Base-by-base conservation (phyloP, 139 green algal species). In the Monoraphidium neglectum region DNA sequence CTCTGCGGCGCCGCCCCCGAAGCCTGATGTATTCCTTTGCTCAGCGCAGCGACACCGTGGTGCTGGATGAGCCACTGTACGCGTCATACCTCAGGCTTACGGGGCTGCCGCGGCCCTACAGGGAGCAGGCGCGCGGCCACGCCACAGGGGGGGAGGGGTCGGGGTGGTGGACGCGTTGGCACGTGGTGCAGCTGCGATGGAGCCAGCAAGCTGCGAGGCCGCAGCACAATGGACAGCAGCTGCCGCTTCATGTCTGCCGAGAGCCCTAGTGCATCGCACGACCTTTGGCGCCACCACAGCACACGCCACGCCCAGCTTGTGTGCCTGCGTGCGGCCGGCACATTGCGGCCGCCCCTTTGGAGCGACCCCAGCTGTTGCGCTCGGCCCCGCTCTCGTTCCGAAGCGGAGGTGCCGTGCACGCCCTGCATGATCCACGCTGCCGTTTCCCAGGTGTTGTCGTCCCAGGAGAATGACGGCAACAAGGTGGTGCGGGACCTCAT, bases 21-120 rank as follows among this genome's bases (percentile, higher is more conserved):
- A 51, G 43, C 71, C 57, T 83, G 51, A 83, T 83, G 78, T 83
- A 83, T 47, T 59, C 70, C 26, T 83, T 72, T 60, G 72, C 70
- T 0, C 77, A 90, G 79, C 77, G 79, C 1, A 37, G 4, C 26
- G 82, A 87, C 68, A 82, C 68, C 0, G 43, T 61, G 13, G 86
- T 88, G 30, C 57, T 88, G 12, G 88, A 93, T 38, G 88, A 93
- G 61, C 88, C 88, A 0, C 82, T 93, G 18, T 93, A 93, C 49
- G 88, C 86, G 13, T 70, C 66, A 49, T 93, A 86, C 68, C 74
- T 91, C 2, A 72, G 57, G 15, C 61, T 85, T 3, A 89, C 88
- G 4, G 84, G 83, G 16, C 13, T 64, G 2, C 21, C 47, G 0
- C 68, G 77, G 33, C 76, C 74, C 26, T 68, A 72, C 40, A 23